Conservation (phyloP, 345 rosid genomes). For the Salix dunnii region DNA sequence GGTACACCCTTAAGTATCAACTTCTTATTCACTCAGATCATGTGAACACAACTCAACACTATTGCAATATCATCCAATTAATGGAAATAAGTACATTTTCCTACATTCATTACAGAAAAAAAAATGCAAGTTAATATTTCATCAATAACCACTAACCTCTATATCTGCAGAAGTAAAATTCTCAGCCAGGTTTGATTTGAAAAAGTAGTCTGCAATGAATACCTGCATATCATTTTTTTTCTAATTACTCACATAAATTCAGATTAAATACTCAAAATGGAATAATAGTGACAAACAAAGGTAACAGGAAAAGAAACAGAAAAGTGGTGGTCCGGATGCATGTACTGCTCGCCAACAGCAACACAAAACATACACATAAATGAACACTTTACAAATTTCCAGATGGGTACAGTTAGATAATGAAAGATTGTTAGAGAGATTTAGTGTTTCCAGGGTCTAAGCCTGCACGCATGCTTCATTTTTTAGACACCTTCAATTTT, state of each 20-base stretch:
- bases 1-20: not conserved
- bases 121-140: not conserved
- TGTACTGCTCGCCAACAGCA: not conserved
- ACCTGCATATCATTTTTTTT: slow-evolving; percentile 51
- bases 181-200: slow-evolving; percentile 66
- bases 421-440: not conserved
- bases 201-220: slow-evolving; percentile 87
- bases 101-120: not conserved
- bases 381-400: not conserved
- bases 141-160: slow-evolving; percentile 45
- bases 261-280: not conserved
- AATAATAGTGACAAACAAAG: not conserved
- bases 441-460: not conserved
- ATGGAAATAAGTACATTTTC: not conserved
- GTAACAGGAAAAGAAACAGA: not conserved
- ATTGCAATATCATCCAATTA: not conserved
- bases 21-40: not conserved
- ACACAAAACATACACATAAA: not conserved
- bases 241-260: not conserved
- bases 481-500: too few species aligned
- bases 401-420: not conserved
- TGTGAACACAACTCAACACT: not conserved
- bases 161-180: slow-evolving; percentile 67
- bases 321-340: not conserved
- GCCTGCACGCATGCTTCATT: not conserved